phyloP scores from a whole-genome alignment of 805 yeast genomes.

The Wickerhamiella domercqiae region DNA sequence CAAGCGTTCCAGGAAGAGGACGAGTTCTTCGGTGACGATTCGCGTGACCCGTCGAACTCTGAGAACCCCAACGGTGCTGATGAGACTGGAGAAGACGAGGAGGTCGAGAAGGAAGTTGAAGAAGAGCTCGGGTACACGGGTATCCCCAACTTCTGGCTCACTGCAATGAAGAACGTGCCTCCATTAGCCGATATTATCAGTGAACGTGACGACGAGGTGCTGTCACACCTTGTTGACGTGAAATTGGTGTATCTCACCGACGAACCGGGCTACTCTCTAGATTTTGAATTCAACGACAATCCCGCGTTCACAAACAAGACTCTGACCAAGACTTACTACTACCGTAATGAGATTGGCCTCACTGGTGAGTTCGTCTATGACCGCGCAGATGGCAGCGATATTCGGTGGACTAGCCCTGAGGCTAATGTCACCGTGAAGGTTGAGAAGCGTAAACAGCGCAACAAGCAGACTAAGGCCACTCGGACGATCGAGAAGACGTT shows the following conservation, averaged over 20 bases:
- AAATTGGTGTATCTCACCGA: slow-evolving; percentile 60
- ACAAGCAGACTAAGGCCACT: slow-evolving; percentile 88
- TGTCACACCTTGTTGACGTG: slow-evolving; percentile 51
- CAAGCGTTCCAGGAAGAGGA: slow-evolving; percentile 43
- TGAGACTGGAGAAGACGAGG: slow-evolving; percentile 18
- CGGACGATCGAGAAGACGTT: slow-evolving; percentile 88
- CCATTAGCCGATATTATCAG: slow-evolving; percentile 72
- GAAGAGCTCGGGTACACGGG: slow-evolving; percentile 39
- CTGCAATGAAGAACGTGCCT: slow-evolving; percentile 77
- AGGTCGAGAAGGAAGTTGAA: slow-evolving; percentile 25
- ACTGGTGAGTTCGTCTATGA: slow-evolving; percentile 94
- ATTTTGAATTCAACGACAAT: slow-evolving; percentile 65
- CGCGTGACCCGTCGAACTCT: slow-evolving; percentile 30
- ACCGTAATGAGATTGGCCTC: slow-evolving; percentile 85
- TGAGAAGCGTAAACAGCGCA: slow-evolving; percentile 94
- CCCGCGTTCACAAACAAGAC: slow-evolving; percentile 59
- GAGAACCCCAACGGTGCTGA: slow-evolving; percentile 24
- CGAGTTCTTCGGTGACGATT: slow-evolving; percentile 30
- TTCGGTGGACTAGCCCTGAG: slow-evolving; percentile 71
- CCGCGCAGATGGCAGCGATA: slow-evolving; percentile 82
- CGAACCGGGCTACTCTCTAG: slow-evolving; percentile 72
- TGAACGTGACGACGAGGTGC: slow-evolving; percentile 78
- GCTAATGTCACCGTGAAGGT: slow-evolving; percentile 70
- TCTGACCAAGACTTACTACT: slow-evolving; percentile 76
- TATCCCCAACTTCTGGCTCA: slow-evolving; percentile 91